Conservation (phyloP, 345 rosid species). For the Eucalyptus paniculata region DNA sequence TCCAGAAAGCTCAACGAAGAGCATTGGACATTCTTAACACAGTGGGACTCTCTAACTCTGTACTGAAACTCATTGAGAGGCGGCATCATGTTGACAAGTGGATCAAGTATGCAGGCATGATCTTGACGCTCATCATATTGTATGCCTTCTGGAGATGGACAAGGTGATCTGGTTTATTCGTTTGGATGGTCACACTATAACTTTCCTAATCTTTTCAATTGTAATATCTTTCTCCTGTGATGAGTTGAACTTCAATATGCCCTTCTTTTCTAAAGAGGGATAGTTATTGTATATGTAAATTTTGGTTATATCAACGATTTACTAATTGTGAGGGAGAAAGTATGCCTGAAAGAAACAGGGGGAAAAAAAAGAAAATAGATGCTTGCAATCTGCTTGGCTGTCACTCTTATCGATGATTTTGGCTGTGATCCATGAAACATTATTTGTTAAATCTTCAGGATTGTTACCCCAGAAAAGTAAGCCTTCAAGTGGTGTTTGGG, state of each 20-base stretch:
- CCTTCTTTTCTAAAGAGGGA: not conserved
- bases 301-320: not conserved
- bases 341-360: not conserved
- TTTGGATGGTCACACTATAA: not conserved
- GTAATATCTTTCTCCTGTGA: not conserved
- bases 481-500: not conserved
- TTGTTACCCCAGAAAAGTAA: not conserved
- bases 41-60: slow-evolving; percentile 86
- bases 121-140: slow-evolving; percentile 38
- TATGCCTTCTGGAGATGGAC: slow-evolving; percentile 62
- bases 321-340: not conserved
- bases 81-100: slow-evolving; percentile 76
- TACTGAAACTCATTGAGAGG: slow-evolving; percentile 89
- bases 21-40: slow-evolving; percentile 84
- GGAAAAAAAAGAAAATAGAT: not conserved
- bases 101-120: slow-evolving; percentile 89
- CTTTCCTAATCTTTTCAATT: not conserved
- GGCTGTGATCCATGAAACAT: not conserved
- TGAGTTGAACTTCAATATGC: not conserved
- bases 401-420: not conserved
- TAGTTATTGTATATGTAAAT: not conserved
- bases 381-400: not conserved
- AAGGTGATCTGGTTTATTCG: not conserved
- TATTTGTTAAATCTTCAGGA: not conserved
- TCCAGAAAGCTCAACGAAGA: slow-evolving; percentile 82